Base-by-base conservation (phyloP, 2,329 filamentous ascomycete species). In the Cladosporium sp. region DNA sequence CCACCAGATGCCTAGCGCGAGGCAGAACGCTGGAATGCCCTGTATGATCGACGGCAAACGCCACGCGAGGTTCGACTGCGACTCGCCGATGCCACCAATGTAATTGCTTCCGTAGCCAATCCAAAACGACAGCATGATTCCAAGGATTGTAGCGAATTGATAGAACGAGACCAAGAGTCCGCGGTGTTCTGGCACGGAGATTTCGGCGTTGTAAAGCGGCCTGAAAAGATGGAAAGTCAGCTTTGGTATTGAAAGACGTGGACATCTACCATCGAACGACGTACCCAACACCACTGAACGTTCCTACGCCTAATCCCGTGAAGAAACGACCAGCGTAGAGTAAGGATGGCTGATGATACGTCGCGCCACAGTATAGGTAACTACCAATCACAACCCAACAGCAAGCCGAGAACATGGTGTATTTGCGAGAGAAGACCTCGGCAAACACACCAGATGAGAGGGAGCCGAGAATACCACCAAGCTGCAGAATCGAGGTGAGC, bases 11-110 rank as follows among this genome's bases (percentile, higher is more conserved):
- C 63, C 63, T 22, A 60, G 27, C 4, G 59, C 64, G 2, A 68
- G 56, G 2, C 62, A 53, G 2, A 66, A 30, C 11, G 58, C 65
- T 2, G 66, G 64, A 12, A 67, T 38, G 54, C 76, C 69, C 54
- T 78, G 75, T 7, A 78, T 60, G 5, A 74, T 54, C 53, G 76
- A 76, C 0, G 74, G 74, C 0, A 77, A 62, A 27, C 73, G 61
- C 70, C 72, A 77, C 2, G 72, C 61, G 69, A 39, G 57, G 49
- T 47, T 55, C 27, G 44, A 62, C 55, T 48, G 64, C 44, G 42
- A 58, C 43, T 51, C 59, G 54, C 51, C 59, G 11, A 50, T 63
- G 1, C 58, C 59, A 6, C 59, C 61, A 20, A 63, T 56, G 40
- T 56, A 59, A 40, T 61, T 54, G 44, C 52, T 55, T n/a, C 54